These are phyloP conservation scores for Coemansia sp. DNA, from an alignment of 371 early-diverging fungal species.

Conservation along the genomic window DNA sequence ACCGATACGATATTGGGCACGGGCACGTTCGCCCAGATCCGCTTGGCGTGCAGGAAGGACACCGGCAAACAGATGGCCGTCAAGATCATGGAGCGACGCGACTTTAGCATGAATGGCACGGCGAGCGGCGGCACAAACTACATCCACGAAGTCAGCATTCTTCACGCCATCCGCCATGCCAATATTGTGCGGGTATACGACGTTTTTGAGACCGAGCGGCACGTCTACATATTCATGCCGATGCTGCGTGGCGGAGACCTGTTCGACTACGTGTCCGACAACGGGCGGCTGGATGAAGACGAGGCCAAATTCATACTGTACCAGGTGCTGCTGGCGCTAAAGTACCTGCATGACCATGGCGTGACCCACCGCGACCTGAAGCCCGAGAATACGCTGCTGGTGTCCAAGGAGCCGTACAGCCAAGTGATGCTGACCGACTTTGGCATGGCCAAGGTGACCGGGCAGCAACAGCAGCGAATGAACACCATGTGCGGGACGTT, in stretches of 20 bases:
- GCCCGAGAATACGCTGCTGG: constrained; percentile 61
- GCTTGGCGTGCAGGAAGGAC: constrained; percentile 55
- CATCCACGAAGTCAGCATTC: constrained; percentile 55
- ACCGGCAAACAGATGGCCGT: constrained; percentile 60
- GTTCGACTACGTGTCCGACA: constrained; percentile 54
- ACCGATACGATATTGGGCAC: constrained; percentile 50
- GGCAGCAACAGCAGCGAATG: constrained; percentile 49
- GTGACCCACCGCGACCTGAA: constrained; percentile 75
- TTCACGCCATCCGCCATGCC: constrained; percentile 55
- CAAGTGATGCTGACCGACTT: constrained; percentile 59
- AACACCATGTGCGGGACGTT: constrained; percentile 63
- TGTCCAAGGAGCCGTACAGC: constrained; percentile 47
- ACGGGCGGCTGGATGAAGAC: constrained; percentile 52
- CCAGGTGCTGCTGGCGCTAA: constrained; percentile 55
- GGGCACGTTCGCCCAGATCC: constrained; percentile 66
- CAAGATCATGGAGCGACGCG: constrained; percentile 60
- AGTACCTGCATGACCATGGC: constrained; percentile 64
- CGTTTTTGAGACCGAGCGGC: constrained; percentile 51
- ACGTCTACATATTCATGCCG: constrained; percentile 59
- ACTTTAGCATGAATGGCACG: constrained; percentile 45
- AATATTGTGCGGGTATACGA: constrained; percentile 59
- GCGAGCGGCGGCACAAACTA: constrained; percentile 53
- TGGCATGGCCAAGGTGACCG: constrained; percentile 60
- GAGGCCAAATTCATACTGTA: constrained; percentile 57
- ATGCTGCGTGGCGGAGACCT: constrained; percentile 59